Base-by-base conservation (phyloP, 1,284 basidiomycete genomes). In the Ceratobasidium sp. region DNA sequence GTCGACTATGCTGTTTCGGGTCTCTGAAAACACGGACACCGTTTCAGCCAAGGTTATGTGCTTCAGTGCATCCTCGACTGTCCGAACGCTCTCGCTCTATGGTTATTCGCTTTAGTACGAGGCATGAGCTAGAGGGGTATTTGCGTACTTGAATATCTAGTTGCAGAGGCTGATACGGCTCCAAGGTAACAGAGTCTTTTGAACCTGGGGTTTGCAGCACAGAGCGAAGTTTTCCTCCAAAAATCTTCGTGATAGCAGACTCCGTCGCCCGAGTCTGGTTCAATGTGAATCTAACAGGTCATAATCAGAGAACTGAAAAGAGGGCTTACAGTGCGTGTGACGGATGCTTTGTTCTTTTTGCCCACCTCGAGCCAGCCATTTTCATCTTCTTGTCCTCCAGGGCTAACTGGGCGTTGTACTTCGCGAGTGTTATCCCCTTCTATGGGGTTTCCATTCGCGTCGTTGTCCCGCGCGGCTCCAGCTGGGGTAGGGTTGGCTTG, bases 221-320 rank as follows among this genome's bases (percentile, higher is more conserved):
- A 36, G 94, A 95, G n/a, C 96, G 90, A 82, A 97, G 92, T 79
- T 95, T 96, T 48, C 97, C 96, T 41, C 96, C 96, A 81, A 99
- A 99, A 78, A 99, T 93, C 47, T 91, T 87, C 0, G 95, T 95
- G 75, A 99, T 93, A 0, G 96, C 93, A 2, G 95, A 95, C 77
- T 97, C 94, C 4, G 88, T 87, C 1, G 89, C 89, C 81, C 93
- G 94, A 63, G 91, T 91, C 93, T 94, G 36, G 62, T 45, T 41
- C 29, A 64, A 54, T 73, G 19, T 31, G 24, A 50, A 54, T 48
- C 3, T 65, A 15, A 53, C 29, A 33, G 27, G 47, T 27, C 27
- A 27, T 19, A 19, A 54, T 6, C 17, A 24, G n/a, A 53, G 53
- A 64, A 47, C n/a, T 17, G 73, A 56, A 57, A 24, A 56, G 19